Evolutionary conservation across 2,329 filamentous ascomycete species (phyloP), one percentile per base, ranked within the genome.

Genomic region (Aureobasidium melanogenum): DNA sequence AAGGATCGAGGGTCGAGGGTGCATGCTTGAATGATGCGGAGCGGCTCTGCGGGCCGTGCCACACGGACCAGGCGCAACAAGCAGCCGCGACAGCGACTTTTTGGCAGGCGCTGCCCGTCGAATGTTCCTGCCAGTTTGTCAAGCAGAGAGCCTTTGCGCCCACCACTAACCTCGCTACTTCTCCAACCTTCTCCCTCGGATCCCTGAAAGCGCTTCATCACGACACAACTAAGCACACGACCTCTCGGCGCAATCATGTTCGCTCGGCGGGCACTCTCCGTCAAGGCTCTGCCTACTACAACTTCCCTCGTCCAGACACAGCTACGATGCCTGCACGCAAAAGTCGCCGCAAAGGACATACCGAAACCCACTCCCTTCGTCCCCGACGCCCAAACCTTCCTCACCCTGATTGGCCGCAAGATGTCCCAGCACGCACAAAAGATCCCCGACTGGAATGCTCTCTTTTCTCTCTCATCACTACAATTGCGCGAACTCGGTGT

Each of bases 391-490:
- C 73, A 82, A 67, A 94, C 92, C 17, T 96, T 99, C 75, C 86
- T 97, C 64, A 90, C 84, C 38, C 81, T 97, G 63, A 97, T 97
- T 75, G 94, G 94, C 68, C 92, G 94, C 65, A 87, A 87, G 68
- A 85, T 97, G 69, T 86, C 83, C 70, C 85, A 88, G 71, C 90
- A 97, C 78, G 84, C 88, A 52, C 80, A 84, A 75, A 97, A 97
- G 75, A 90, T 99, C 68, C 85, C 89, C 2, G 87, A 88, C 12
- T 97, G 94, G 94, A 88, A 94, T 58, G 84, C 89, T 6, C 84
- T 99, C 48, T 97, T 97, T 81, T 86, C 86, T 48, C 80, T 94
- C 65, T 86, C 84, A 24, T 91, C 89, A 19, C 74, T 80, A 47
- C 86, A 97, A 75, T 81, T 99, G 66, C 85, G 86, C 66, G 87